Conservation (phyloP, 371 early-diverging fungal genomes). For the Neoconidiobolus thromboides region DNA sequence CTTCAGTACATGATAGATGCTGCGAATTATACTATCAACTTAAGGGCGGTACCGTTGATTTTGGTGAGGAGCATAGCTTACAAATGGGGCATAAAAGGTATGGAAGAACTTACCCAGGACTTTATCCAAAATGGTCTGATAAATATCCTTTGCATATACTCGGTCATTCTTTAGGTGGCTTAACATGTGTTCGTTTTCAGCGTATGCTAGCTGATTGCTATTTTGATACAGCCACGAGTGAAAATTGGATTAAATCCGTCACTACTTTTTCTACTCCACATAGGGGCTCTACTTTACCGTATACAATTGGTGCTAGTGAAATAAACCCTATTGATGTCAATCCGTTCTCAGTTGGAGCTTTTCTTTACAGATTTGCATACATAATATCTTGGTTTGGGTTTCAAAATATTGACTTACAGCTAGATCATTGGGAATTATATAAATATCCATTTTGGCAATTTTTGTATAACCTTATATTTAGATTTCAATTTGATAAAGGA, state of each 20-base stretch:
- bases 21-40: background rate
- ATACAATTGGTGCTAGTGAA: background rate
- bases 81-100: too few relatives aligned
- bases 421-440: background rate
- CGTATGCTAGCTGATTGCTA: background rate
- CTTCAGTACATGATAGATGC: background rate
- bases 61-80: too few relatives aligned
- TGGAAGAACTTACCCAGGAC: background rate
- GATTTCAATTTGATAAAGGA: background rate
- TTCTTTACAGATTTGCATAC: background rate
- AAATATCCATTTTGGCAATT: background rate
- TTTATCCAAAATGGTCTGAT: too few relatives aligned
- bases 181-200: background rate
- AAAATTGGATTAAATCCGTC: background rate
- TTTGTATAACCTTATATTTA: background rate
- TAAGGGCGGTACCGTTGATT: too few relatives aligned
- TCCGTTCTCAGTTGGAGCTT: background rate
- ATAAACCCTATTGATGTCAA: background rate
- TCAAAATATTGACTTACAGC: background rate
- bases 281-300: background rate
- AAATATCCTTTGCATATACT: background rate
- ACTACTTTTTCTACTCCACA: background rate
- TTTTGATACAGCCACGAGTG: background rate
- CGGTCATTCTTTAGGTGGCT: background rate
- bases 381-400: background rate